Conservation (phyloP, 257 asterid species). For the Solanum tarijense region DNA sequence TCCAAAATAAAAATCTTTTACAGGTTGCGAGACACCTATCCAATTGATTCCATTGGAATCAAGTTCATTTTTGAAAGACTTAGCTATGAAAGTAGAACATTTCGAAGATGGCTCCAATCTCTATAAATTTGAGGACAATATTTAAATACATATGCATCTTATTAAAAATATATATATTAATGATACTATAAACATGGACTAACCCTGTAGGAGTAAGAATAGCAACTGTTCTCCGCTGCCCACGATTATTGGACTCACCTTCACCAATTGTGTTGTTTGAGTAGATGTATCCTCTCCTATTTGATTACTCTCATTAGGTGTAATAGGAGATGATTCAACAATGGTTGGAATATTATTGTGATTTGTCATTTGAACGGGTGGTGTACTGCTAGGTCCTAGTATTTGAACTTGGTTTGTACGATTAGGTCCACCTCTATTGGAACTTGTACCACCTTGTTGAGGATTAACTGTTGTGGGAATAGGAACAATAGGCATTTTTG, state of each 20-base stretch:
- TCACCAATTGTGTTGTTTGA: neutral
- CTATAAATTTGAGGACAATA: neutral
- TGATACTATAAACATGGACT: too few species aligned
- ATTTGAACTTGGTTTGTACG: neutral
- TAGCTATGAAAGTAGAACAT: neutral
- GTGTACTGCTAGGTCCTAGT: neutral
- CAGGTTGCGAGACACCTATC: neutral
- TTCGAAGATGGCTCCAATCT: neutral
- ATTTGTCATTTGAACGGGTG: neutral
- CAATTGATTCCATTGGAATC: neutral
- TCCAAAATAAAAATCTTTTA: neutral
- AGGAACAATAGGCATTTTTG: neutral
- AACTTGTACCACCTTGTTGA: neutral
- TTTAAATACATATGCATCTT: too few species aligned
- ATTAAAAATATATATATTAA: too few species aligned
- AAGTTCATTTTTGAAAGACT: neutral
- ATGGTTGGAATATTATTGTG: neutral
- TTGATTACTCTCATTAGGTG: neutral
- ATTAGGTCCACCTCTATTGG: neutral
- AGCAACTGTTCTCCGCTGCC: too few species aligned
- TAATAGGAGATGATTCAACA: neutral
- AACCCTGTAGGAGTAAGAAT: too few species aligned
- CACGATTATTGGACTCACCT: neutral
- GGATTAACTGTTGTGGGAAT: neutral
- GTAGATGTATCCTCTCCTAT: neutral